A percentile compares a stretch with the other conserved stretches of the same genome.
Evolutionary conservation across 441 rosid species (phyloP).

Genomic region (Bruguiera hainesii): DNA sequence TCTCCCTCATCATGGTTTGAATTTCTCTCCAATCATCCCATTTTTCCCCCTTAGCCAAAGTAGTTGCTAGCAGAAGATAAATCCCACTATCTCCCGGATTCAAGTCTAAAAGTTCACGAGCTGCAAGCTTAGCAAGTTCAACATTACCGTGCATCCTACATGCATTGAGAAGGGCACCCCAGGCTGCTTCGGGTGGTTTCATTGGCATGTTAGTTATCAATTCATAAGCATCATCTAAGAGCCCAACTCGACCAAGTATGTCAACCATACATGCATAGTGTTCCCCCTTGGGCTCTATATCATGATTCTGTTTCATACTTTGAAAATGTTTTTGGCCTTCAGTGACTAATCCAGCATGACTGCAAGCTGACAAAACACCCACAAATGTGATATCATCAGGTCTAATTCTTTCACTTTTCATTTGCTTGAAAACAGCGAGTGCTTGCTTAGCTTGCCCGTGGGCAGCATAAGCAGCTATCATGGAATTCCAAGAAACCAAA

Average conservation of each 20-base stretch:
- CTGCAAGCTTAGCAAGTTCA: slow-evolving; percentile 5
- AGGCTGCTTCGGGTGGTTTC: slow-evolving; percentile 7
- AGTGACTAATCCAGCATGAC: slow-evolving; percentile 13
- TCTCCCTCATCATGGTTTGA: slow-evolving; percentile 2
- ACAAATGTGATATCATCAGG: slow-evolving; percentile 17
- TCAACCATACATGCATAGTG: slow-evolving; percentile 17
- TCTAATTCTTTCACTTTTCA: slow-evolving; percentile 2
- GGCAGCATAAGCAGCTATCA: slow-evolving; percentile 12
- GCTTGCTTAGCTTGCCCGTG: slow-evolving; percentile 12
- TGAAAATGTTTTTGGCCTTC: slow-evolving; percentile 7
- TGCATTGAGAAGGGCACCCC: slow-evolving; percentile 15
- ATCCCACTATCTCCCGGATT: slow-evolving; percentile 11
- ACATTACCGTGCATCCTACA: slow-evolving; percentile 16
- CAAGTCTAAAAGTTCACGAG: slow-evolving; percentile 1
- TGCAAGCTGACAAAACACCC: slow-evolving; percentile 16
- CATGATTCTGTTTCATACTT: slow-evolving; percentile 4
- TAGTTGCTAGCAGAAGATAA: slow-evolving; percentile 1
- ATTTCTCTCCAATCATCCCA: slow-evolving; percentile 3
- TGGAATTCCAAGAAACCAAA: slow-evolving; percentile 19
- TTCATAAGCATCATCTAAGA: slow-evolving; percentile 10
- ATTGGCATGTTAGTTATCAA: slow-evolving; percentile 6
- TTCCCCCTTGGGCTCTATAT: slow-evolving; percentile 11
- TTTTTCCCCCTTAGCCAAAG: not conserved
- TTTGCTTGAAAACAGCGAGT: slow-evolving; percentile 2
- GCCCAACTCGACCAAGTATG: slow-evolving; percentile 14